A percentile compares a stretch with the other conserved stretches of the same genome.
phyloP scores from a whole-genome alignment of 169 alveolate genomes.

The Plasmodium gaboni region DNA sequence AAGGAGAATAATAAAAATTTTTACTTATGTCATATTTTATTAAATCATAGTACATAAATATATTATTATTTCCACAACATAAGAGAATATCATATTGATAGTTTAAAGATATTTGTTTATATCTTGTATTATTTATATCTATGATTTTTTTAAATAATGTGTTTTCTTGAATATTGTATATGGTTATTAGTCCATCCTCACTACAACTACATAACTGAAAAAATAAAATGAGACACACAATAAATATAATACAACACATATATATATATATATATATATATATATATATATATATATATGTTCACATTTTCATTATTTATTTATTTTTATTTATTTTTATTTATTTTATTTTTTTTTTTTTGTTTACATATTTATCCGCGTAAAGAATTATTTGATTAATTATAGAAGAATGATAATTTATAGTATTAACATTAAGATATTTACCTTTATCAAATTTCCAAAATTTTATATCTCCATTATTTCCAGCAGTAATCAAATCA shows the following conservation, averaged over 20 bases:
- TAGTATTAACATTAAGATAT: slow-evolving; percentile 34
- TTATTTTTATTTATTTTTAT: background rate
- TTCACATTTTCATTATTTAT: background rate
- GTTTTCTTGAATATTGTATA: slow-evolving; percentile 38
- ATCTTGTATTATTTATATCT: slow-evolving; percentile 46
- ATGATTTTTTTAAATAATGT: slow-evolving; percentile 30
- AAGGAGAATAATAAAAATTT: slow-evolving; percentile 69
- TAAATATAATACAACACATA: background rate
- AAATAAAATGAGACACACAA: background rate
- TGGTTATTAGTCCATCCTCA: slow-evolving; percentile 59
- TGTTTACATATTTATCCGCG: slow-evolving; percentile 43
- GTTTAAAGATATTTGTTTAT: slow-evolving; percentile 52
- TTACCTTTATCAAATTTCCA: slow-evolving; percentile 53
- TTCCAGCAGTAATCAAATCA: slow-evolving; percentile 74
- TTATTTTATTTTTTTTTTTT: background rate
- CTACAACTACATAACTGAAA: slow-evolving; percentile 52
- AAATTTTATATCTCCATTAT: slow-evolving; percentile 65
- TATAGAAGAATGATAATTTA: slow-evolving; percentile 27
- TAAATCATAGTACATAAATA: slow-evolving; percentile 71
- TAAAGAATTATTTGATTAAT: slow-evolving; percentile 59
- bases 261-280: background rate
- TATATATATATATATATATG: background rate
- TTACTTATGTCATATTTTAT: slow-evolving; percentile 39
- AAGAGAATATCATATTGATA: slow-evolving; percentile 42
- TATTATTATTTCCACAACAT: slow-evolving; percentile 70